Conservation (phyloP, 352 stramenopile genomes). For the Phytophthora sojae region DNA sequence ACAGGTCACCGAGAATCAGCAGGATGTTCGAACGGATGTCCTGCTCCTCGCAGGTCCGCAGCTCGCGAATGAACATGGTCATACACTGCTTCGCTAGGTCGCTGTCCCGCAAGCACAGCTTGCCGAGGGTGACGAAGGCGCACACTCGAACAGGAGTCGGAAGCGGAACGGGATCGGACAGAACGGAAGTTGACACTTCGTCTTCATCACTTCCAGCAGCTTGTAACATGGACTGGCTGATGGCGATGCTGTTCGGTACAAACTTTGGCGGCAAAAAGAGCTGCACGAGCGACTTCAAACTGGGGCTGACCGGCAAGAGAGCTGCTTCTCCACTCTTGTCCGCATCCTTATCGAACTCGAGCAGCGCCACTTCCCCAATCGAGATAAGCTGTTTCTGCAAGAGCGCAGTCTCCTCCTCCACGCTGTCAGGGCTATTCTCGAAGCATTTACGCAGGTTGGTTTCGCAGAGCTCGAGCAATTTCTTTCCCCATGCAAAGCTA, state of each 20-base stretch:
- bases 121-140: slow-evolving; percentile 95
- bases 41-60: slow-evolving; percentile 82
- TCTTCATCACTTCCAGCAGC: slow-evolving; percentile 35
- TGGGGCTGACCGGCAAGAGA: slow-evolving; percentile 58
- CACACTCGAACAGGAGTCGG: slow-evolving; percentile 89
- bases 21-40: slow-evolving; percentile 97
- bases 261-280: slow-evolving; percentile 82
- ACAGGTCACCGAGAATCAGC: slow-evolving; percentile 96
- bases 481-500: slow-evolving; percentile 73
- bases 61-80: slow-evolving; percentile 95
- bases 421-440: slow-evolving; percentile 54
- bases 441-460: slow-evolving; percentile 68
- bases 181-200: slow-evolving; percentile 15
- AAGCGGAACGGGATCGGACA: slow-evolving; percentile 46
- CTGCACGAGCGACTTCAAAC: slow-evolving; percentile 73
- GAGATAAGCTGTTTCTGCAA: slow-evolving; percentile 85
- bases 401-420: slow-evolving; percentile 62
- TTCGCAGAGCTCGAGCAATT: slow-evolving; percentile 71
- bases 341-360: slow-evolving; percentile 83
- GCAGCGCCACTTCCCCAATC: slow-evolving; percentile 79
- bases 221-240: slow-evolving; percentile 26
- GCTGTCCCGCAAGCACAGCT: slow-evolving; percentile 96
- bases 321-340: slow-evolving; percentile 62
- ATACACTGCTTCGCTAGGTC: slow-evolving; percentile 93
- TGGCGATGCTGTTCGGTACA: slow-evolving; percentile 36